These are phyloP conservation scores for Podospora pseudopauciseta DNA, from an alignment of 495 filamentous ascomycete species.

Conservation along the genomic window DNA sequence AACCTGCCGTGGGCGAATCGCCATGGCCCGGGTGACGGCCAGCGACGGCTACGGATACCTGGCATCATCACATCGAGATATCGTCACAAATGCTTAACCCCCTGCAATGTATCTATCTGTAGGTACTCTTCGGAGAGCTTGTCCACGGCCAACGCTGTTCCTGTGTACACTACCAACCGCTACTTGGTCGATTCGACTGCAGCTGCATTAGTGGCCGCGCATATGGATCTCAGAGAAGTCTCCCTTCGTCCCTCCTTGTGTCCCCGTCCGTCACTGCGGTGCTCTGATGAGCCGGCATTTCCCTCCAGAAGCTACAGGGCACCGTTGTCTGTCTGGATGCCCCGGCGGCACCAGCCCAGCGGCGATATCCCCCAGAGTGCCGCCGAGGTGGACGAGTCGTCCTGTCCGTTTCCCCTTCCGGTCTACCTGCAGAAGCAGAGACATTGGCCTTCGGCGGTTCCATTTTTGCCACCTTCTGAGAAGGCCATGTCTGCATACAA, in stretches of 20 bases:
- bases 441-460: conserved; percentile 43
- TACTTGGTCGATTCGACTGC: conserved; percentile 31
- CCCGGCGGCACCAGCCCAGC: conserved; percentile 23
- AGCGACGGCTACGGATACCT: conserved; percentile 4
- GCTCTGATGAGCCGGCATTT: conserved; percentile 38
- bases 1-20: conserved; percentile 30
- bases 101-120: conserved; percentile 40
- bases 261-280: conserved; percentile 8
- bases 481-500: conserved; percentile 43
- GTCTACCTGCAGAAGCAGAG: conserved; percentile 16
- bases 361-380: conserved; percentile 20
- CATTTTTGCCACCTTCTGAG: conserved; percentile 46
- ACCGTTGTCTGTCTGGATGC: background rate
- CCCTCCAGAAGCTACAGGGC: conserved; percentile 21
- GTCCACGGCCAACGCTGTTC: conserved; percentile 14
- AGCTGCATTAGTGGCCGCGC: conserved; percentile 56
- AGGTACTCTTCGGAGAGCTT: conserved; percentile 32
- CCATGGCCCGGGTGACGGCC: conserved; percentile 24
- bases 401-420: conserved; percentile 7
- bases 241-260: conserved; percentile 20
- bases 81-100: background rate
- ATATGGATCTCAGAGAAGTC: conserved; percentile 38
- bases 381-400: conserved; percentile 1
- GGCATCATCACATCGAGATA: conserved; percentile 7
- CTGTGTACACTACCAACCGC: conserved; percentile 24